phyloP scores from a whole-genome alignment of 208 protist species.

The Sergeia podlipaevii region DNA sequence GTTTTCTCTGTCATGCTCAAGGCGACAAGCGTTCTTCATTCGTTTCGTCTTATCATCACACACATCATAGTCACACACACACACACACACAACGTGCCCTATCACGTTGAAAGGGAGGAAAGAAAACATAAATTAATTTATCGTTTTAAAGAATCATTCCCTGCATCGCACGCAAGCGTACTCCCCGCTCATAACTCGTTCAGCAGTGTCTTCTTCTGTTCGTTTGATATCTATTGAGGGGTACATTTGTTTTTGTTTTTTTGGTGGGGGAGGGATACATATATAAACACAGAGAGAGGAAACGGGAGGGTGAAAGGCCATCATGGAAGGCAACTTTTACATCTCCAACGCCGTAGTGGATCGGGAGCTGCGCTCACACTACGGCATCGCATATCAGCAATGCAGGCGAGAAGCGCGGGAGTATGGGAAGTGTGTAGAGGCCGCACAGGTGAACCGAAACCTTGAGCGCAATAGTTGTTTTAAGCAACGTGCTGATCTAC shows the following conservation, averaged over 20 bases:
- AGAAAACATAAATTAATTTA: conserved; percentile 8
- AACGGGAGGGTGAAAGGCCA: neutral
- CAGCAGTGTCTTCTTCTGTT: too few species aligned
- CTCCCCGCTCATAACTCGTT: too few species aligned
- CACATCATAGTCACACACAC: too few species aligned
- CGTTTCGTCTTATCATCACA: too few species aligned
- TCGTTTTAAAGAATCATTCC: neutral
- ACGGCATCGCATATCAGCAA: conserved; percentile 45
- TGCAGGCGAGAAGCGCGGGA: conserved; percentile 43
- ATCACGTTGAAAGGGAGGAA: conserved; percentile 3
- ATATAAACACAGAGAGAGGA: neutral
- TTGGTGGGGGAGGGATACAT: neutral
- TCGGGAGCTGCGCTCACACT: conserved; percentile 48
- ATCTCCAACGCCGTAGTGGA: conserved; percentile 68
- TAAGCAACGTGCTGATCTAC: conserved; percentile 48
- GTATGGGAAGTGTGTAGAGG: conserved; percentile 77
- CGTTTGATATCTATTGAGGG: too few species aligned
- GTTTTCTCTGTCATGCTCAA: neutral
- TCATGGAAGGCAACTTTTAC: conserved; percentile 89
- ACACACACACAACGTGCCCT: too few species aligned
- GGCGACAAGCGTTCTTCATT: too few species aligned
- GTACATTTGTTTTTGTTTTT: neutral
- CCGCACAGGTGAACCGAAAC: conserved; percentile 66
- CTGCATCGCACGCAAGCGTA: too few species aligned
- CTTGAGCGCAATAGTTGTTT: conserved; percentile 49